A percentile compares a stretch with the other conserved stretches of the same genome.
Conservation (phyloP, 495 filamentous ascomycete genomes). For the Penicillium cinerascens region DNA sequence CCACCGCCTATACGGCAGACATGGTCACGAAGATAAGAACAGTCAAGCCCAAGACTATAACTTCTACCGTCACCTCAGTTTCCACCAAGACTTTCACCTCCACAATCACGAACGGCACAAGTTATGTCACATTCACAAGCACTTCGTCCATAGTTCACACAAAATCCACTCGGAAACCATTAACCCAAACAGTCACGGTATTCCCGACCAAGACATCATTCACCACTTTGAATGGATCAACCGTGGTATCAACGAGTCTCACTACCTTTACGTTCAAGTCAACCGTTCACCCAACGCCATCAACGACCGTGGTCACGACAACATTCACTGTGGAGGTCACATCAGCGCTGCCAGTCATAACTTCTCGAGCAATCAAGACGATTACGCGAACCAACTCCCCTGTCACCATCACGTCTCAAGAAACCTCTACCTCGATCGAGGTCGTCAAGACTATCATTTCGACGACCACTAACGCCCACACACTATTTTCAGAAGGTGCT, state of each 20-base stretch:
- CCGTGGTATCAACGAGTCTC: neutral
- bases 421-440: neutral
- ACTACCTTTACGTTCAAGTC: neutral
- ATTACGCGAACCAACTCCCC: neutral
- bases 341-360: neutral
- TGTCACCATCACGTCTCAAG: conserved; percentile 1
- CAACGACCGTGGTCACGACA: neutral
- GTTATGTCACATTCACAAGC: neutral
- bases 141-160: neutral
- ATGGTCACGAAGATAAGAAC: neutral
- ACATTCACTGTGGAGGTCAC: neutral
- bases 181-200: neutral
- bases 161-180: neutral
- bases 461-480: conserved; percentile 1
- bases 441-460: conserved; percentile 1
- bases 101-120: neutral
- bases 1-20: neutral
- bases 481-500: neutral
- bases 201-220: neutral
- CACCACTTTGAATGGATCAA: neutral
- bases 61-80: neutral
- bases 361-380: neutral
- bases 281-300: neutral
- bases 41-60: neutral
- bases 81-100: neutral